phyloP scores from a whole-genome alignment of 2,329 filamentous ascomycete genomes.

The Zymoseptoria tritici region DNA sequence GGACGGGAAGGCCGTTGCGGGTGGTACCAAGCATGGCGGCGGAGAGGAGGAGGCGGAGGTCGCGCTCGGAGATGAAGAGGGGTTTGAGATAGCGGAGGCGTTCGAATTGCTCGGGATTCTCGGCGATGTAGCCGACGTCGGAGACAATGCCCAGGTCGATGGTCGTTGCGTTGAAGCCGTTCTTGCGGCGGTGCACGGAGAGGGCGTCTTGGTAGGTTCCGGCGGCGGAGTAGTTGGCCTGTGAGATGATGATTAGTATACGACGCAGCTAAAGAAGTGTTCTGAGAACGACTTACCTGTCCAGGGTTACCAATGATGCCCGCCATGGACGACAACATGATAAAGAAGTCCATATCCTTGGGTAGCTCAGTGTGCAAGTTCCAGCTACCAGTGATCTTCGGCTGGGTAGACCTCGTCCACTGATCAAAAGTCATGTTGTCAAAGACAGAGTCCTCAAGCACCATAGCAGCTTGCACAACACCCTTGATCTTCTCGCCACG shows the following conservation, averaged over 20 bases:
- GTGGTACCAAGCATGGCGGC: slow-evolving; percentile 1
- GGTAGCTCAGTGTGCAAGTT: slow-evolving; percentile 20
- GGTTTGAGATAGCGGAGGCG: background rate
- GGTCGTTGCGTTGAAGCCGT: slow-evolving; percentile 18
- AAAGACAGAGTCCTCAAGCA: slow-evolving; percentile 19
- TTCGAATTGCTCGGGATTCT: slow-evolving; percentile 4
- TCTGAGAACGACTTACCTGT: background rate
- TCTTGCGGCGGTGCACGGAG: slow-evolving; percentile 18
- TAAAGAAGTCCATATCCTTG: slow-evolving; percentile 26
- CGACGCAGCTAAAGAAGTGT: too few species aligned
- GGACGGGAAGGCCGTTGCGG: background rate
- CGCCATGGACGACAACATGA: slow-evolving; percentile 20
- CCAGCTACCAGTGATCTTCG: slow-evolving; percentile 26
- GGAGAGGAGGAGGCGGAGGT: slow-evolving; percentile 1
- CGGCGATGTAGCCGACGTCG: slow-evolving; percentile 20
- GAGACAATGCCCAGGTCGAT: slow-evolving; percentile 27
- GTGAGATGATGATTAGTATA: background rate
- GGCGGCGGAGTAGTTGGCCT: slow-evolving; percentile 21
- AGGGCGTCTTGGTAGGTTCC: slow-evolving; percentile 21
- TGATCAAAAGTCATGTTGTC: slow-evolving; percentile 20
- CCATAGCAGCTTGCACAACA: slow-evolving; percentile 30
- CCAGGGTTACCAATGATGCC: slow-evolving; percentile 19
- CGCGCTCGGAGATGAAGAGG: slow-evolving; percentile 3
- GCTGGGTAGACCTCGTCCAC: slow-evolving; percentile 2
- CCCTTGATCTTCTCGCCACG: slow-evolving; percentile 3